Base-by-base conservation (phyloP, 495 filamentous ascomycete species). In the Xylaria acuta region DNA sequence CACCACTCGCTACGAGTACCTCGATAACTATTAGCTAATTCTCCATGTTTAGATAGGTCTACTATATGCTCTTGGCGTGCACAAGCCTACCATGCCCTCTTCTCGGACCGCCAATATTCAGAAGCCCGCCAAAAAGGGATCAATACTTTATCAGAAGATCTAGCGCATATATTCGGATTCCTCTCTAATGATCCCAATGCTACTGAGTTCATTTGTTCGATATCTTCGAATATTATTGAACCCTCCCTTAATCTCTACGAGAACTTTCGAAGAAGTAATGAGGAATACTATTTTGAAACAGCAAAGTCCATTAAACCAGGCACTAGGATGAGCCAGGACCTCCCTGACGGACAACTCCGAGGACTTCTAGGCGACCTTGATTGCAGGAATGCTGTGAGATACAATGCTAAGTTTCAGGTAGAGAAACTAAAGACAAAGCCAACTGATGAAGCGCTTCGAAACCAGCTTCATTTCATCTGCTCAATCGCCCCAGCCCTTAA, bases 61-160 rank as follows among this genome's bases (percentile, higher is more conserved):
- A 27, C 34, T 41, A 41, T 25, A 41, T 27, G 11, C 25, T 22
- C 20, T 41, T 63, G 59, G 59, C 34, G 59, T 3, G 59, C 20
- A 6, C 36, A 63, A 27, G 59, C 59, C 12, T 63, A 43, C 5
- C 59, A 63, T 41, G 59, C 59, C n/a, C 20, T 63, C n/a, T 63
- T 63, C 22, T 40, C 59, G n/a, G 7, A 63, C 12, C 59, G 9
- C 18, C 7, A 6, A 41, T 63, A 63, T 27, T 11, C 59, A 14
- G 34, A 27, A 38, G 9, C n/a, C 16, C 59, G 59, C 20, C 59
- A 63, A 41, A 27, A 5, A 27, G 59, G n/a, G 3, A 41, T 63
- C n/a, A 20, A 41, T 14, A 32, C 7, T 22, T 43, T 63, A 14
- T 40, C 34, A 25, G 38, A 36, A 41, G 59, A 38, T 20, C 38